Evolutionary conservation across 139 green algal genomes (phyloP), one percentile per base, ranked within the genome.

Genomic region (Chlorella sp.): DNA sequence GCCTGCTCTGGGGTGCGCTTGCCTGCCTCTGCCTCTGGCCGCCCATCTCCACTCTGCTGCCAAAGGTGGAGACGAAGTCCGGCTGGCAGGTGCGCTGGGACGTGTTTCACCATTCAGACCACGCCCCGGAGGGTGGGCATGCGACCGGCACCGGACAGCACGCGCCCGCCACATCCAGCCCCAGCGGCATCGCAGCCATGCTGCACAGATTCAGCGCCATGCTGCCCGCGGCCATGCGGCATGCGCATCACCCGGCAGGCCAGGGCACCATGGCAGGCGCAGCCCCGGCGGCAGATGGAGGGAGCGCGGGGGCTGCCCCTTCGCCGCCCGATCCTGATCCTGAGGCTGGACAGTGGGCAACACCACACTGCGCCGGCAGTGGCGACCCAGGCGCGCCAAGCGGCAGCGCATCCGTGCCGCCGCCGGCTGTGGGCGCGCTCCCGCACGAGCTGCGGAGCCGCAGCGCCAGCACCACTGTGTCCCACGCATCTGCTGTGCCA

Each of bases 11-110:
- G 77, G 77, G 70, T 5, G 19, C 55, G 36, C 55, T 82, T 19
- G 40, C 82, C 21, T 25, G 53, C 11, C 40, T 82, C 27, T 82
- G 71, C 64, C 40, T 82, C 55, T 82, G 73, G 73, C 77, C 77
- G 3, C 70, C 77, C 45, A 40, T 83, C n/a, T 50, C 35, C 29
- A 76, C 73, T 15, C 36, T 82, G 33, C 3, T 82, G 11, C 77
- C 77, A n/a, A 77, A 56, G 6, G 71, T 77, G 71, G 71, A 77
- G 71, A 77, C 71, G 29, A 56, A 77, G 55, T 17, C 35, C 41
- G 71, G 71, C 5, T 77, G 71, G 71, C 43, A 69, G 56, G 58
- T 77, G 3, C 1, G 8, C 9, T 69, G 71, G 71, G 71, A 77
- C 40, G 31, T 43, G 12, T 67, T 77, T 40, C n/a, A 27, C 5